Percentiles rank a stretch among this genome's conserved stretches.
phyloP scores from a whole-genome alignment of 108 stramenopile genomes.

The Pseudonitzschia multiseries region DNA sequence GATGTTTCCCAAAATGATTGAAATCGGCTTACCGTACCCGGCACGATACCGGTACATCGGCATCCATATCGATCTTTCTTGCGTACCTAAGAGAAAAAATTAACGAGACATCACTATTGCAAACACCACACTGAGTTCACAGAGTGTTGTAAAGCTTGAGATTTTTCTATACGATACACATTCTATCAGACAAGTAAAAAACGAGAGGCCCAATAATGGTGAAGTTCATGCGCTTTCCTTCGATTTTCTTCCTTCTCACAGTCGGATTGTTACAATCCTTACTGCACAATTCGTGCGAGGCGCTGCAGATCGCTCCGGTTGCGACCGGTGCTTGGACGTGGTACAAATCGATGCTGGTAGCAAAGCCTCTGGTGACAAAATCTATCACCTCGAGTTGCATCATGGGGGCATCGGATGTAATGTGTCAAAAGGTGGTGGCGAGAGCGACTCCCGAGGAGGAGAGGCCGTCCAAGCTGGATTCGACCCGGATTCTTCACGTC shows the following conservation, averaged over 20 bases:
- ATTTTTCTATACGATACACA: no score
- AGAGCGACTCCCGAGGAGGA: conserved; percentile 1
- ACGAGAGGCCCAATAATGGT: neutral
- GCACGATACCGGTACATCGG: no score
- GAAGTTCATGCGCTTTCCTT: neutral
- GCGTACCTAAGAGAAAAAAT: no score
- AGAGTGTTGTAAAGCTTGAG: no score
- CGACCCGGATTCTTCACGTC: conserved; percentile 18
- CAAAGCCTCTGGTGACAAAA: conserved; percentile 27
- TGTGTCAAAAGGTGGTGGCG: conserved; percentile 23
- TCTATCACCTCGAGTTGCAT: conserved; percentile 23
- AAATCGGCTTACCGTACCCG: no score
- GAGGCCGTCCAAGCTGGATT: conserved; percentile 15
- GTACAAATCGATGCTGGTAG: conserved; percentile 24
- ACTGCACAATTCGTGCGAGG: neutral
- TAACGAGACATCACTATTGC: no score
- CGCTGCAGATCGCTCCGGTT: neutral
- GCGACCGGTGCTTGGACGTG: conserved; percentile 7
- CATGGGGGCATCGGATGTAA: conserved; percentile 17
- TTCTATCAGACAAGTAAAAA: neutral
- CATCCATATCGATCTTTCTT: no score
- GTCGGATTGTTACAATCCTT: neutral
- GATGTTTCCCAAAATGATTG: no score
- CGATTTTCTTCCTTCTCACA: neutral
- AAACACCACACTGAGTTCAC: no score